Evolutionary conservation across 225 moss, liverwort and hornwort species (phyloP).

Genomic region (Straminergon stramineum): DNA sequence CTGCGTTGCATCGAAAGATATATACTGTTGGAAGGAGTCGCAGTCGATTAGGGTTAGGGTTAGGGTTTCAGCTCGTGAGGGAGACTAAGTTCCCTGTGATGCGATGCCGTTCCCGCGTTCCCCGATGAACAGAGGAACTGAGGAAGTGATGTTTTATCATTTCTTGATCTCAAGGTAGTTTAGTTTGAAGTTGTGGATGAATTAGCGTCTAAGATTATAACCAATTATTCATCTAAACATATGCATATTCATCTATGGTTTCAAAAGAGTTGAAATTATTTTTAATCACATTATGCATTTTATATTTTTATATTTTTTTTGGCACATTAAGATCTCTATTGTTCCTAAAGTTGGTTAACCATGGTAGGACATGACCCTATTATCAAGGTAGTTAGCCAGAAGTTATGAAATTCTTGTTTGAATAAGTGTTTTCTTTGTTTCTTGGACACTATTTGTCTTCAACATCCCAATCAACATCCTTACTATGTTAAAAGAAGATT

Average conservation of each 20-base stretch:
- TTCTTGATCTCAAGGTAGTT: neutral
- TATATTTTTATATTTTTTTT: no score
- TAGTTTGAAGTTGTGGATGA: neutral
- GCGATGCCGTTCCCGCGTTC: neutral
- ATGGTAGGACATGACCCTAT: neutral
- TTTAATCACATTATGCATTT: neutral
- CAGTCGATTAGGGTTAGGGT: neutral
- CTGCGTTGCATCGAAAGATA: fast-evolving
- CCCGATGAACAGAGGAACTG: neutral
- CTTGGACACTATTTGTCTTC: no score
- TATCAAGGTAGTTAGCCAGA: no score
- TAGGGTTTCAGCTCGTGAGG: neutral
- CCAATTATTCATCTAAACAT: neutral
- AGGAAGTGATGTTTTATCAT: neutral
- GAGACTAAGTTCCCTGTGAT: neutral
- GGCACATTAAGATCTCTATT: no score
- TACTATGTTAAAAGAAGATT: neutral
- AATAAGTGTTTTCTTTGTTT: neutral
- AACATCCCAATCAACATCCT: neutral
- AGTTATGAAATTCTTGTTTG: neutral
- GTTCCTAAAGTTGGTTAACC: neutral
- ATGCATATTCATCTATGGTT: neutral
- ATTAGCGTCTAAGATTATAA: neutral
- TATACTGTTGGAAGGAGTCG: neutral
- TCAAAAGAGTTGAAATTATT: neutral